A percentile compares a stretch with the other conserved stretches of the same genome.
Conservation (phyloP, 2,329 filamentous ascomycete genomes). For the Pseudocercospora vitis region DNA sequence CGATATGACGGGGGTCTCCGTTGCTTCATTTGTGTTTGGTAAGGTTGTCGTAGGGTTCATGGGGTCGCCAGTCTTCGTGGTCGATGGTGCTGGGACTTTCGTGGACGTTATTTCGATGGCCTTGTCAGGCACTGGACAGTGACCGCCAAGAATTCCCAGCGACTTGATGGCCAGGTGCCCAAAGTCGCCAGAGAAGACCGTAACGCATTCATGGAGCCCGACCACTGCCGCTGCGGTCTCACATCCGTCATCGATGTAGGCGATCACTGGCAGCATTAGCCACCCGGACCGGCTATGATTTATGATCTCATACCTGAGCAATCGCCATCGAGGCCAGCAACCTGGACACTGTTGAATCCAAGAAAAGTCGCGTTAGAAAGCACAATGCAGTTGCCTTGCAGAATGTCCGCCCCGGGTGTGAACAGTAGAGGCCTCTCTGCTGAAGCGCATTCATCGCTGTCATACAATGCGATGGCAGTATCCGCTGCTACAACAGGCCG, state of each 20-base stretch:
- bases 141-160: not conserved
- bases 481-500: not conserved
- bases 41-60: not conserved
- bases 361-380: not conserved
- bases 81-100: not conserved
- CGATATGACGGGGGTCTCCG: not conserved
- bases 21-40: not conserved
- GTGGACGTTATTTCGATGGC: not conserved
- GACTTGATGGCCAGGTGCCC: not conserved
- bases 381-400: not conserved
- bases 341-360: not conserved
- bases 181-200: not conserved
- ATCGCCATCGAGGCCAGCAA: not conserved
- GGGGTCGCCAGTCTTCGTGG: not conserved
- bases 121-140: not conserved
- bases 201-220: not conserved
- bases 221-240: not conserved
- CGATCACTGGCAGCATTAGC: too few relatives aligned
- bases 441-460: not conserved
- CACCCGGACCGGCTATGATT: too few relatives aligned
- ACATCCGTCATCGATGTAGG: not conserved
- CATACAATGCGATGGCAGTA: not conserved
- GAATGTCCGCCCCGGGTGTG: not conserved
- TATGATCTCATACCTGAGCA: not conserved
- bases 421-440: not conserved